Base-by-base conservation (phyloP, 176 grass and related monocot genomes). In the Dendrocalamus sinicus region DNA sequence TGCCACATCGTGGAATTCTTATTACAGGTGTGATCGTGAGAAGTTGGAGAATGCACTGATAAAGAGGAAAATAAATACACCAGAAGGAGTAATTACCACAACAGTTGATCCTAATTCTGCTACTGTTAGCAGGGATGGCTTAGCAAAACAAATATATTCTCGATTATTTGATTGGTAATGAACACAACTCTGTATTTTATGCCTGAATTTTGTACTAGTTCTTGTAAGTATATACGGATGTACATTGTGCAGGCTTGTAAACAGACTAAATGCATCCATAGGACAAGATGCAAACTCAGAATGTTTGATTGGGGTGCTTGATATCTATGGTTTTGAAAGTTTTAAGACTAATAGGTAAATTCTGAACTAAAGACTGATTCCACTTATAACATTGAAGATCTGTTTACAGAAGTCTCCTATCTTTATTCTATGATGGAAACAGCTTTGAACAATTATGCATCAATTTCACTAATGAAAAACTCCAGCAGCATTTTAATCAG, bases 281-380 rank as follows among this genome's bases (percentile, higher is more conserved):
- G 95, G 95, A 57, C 95, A 98, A 72, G 95, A 98, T 89, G 69
- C 86, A 87, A 89, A 83, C 60, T 98, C 93, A 8, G 88, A 83
- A 44, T 68, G 75, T 37, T 80, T 95, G 77, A 98, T 98, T 82
- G 95, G 95, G 43, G 93, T 98, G 41, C 93, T 98, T 87, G 95
- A 98, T 92, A 98, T 98, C 57, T 98, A 98, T 89, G 95, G 95
- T 62, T 98, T 98, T 70, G 95, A 98, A 90, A 98, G 95, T 81
- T 98, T 98, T 55, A 92, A 95, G 77, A 95, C 80, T 89, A 98
- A 98, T 39, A 98, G 95, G 95, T 98, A 89, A 90, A 44, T 79
- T 83, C 67, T 82, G 61, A 45, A 55, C 69, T 81, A 64, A 46
- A 87, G 65, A 37, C 32, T 73, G 66, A 72, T 58, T 84, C 24